Evolutionary conservation across 495 filamentous ascomycete genomes (phyloP).

Genomic region (Penicillium herquei): DNA sequence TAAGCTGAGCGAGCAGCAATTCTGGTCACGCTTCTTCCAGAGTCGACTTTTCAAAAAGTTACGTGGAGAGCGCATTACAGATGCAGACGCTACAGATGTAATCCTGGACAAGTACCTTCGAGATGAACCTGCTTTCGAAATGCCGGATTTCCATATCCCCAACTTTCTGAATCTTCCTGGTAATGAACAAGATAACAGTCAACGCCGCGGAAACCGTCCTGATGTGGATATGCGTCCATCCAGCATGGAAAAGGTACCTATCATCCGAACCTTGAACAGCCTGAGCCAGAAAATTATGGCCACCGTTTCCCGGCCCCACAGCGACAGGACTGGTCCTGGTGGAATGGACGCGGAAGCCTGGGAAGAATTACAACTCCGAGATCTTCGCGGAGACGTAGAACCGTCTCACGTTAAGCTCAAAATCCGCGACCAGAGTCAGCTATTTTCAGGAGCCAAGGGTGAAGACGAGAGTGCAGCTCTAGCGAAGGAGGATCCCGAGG

Average conservation of each 20-base stretch:
- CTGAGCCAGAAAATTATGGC: slow-evolving; percentile 89
- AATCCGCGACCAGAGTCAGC: slow-evolving; percentile 77
- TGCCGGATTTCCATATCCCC: slow-evolving; percentile 65
- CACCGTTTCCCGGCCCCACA: slow-evolving; percentile 74
- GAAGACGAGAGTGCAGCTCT: slow-evolving; percentile 57
- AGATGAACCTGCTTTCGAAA: slow-evolving; percentile 54
- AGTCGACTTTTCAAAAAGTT: slow-evolving; percentile 87
- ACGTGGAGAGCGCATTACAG: slow-evolving; percentile 79
- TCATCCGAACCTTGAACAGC: slow-evolving; percentile 81
- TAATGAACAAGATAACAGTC: slow-evolving; percentile 87
- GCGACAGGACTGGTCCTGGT: slow-evolving; percentile 58
- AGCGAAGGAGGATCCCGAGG: slow-evolving; percentile 62
- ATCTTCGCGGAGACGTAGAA: slow-evolving; percentile 72
- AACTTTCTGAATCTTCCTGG: slow-evolving; percentile 88
- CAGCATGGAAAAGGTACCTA: slow-evolving; percentile 64
- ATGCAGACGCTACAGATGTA: slow-evolving; percentile 67
- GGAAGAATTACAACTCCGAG: slow-evolving; percentile 71
- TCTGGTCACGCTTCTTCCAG: slow-evolving; percentile 91
- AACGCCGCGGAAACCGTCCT: slow-evolving; percentile 74
- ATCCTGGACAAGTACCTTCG: slow-evolving; percentile 83
- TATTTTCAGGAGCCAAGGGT: slow-evolving; percentile 66
- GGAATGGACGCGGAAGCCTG: slow-evolving; percentile 76
- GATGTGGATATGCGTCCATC: slow-evolving; percentile 84
- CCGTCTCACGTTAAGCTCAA: slow-evolving; percentile 78
- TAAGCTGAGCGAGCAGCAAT: slow-evolving; percentile 71